Evolutionary conservation across 805 yeast genomes (phyloP), one percentile per base, ranked within the genome.

Genomic region (Candida glaebosa): DNA sequence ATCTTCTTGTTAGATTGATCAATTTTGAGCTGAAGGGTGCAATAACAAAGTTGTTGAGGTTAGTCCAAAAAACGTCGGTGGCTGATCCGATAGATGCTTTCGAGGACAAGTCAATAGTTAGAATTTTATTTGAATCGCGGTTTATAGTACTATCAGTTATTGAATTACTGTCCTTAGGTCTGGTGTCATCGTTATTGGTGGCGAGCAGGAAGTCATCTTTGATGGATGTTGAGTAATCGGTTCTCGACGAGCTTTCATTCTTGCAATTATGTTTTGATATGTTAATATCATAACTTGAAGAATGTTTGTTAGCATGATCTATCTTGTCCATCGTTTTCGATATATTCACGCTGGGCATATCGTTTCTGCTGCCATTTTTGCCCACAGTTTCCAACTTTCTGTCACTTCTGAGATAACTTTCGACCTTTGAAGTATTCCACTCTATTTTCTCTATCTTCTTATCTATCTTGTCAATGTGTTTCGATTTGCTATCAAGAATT

Each of bases 11-110:
- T 22, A 47, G 37, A 2, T 49, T 42, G 3, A 51, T 45, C 9
- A 47, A 30, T 25, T 53, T 52, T 40, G 44, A 50, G 19, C 53
- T 48, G 16, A 57, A 50, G 2, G 63, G 58, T 6, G 56, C 50
- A 39, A 56, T 34, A 35, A 63, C 56, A 32, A 60, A 61, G 30
- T 44, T 54, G 40, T 58, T 58, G 33, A 61, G 61, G 40, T 61
- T 61, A 14, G 51, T 54, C 3, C 54, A 56, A 2, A 56, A 50
- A 15, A 56, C 26, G 18, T n/a, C 36, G 6, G 26, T 22, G 10
- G 6, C 10, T 10, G 10, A 22, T 22, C 26, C 26, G 6, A 22
- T 6, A 10, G 26, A 22, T 6, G 6, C 10, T 7, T 6, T 24
- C 15, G 2, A 8, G 6, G 37, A 17, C 7, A 45, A 31, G 16